Percentiles rank a stretch among this genome's conserved stretches.
Conservation (phyloP, 2,329 filamentous ascomycete genomes). For the Trichoderma cornu-damae region DNA sequence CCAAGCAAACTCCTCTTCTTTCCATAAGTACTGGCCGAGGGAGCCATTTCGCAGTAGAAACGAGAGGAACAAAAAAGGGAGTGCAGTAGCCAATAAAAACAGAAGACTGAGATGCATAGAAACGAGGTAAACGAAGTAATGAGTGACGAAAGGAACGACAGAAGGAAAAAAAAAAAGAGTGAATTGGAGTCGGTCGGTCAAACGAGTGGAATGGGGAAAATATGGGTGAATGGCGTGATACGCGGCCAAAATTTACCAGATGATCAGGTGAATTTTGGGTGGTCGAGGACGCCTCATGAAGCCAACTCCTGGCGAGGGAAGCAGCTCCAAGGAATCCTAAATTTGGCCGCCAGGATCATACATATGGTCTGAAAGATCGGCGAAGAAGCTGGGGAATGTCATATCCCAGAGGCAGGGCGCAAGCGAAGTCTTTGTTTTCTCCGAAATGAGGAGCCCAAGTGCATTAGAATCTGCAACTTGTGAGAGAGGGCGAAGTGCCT, state of each 20-base stretch:
- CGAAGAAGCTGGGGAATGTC: slow-evolving; percentile 9
- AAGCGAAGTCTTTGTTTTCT: slow-evolving; percentile 1
- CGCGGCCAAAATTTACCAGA: background rate
- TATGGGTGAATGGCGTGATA: slow-evolving; percentile 3
- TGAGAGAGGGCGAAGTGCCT: background rate
- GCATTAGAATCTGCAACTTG: background rate
- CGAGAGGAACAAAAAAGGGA: slow-evolving; percentile 9
- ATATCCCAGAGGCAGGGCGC: slow-evolving; percentile 14
- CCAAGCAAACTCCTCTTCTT: slow-evolving; percentile 30
- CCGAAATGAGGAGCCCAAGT: background rate
- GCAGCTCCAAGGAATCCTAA: slow-evolving; percentile 11
- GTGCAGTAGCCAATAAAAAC: slow-evolving; percentile 1
- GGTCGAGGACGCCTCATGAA: background rate
- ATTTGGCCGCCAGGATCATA: slow-evolving; percentile 17
- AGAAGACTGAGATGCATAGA: background rate
- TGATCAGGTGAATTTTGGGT: background rate
- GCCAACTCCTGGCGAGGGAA: background rate
- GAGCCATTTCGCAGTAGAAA: slow-evolving; percentile 24
- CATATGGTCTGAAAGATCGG: slow-evolving; percentile 9
- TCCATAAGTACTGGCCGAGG: slow-evolving; percentile 27
- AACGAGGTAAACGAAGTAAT: slow-evolving; percentile 11
- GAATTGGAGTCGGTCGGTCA: slow-evolving; percentile 5
- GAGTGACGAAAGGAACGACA: slow-evolving; percentile 13
- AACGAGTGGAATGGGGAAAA: slow-evolving; percentile 10
- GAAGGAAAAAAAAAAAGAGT: slow-evolving; percentile 14